phyloP scores from a whole-genome alignment of 2,329 filamentous ascomycete species.

The Ampelomyces quisqualis region DNA sequence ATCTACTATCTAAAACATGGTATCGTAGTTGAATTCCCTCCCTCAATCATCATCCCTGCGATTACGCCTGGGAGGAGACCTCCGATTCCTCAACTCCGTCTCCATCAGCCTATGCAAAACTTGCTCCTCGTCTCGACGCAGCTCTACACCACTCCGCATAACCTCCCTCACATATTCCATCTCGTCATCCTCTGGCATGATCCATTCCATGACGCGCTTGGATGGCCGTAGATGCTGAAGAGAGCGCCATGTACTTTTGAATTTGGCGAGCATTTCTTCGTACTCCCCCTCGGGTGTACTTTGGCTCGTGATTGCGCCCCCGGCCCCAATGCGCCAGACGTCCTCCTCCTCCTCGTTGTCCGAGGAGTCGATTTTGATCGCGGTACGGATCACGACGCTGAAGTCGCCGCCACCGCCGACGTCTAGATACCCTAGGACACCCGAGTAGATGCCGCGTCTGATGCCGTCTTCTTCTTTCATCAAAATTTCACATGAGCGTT shows the following conservation, averaged over 20 bases:
- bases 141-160: slow-evolving; percentile 17
- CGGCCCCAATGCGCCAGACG: slow-evolving; percentile 82
- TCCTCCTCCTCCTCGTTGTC: slow-evolving; percentile 44
- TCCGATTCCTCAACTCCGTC: slow-evolving; percentile 14
- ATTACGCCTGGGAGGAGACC: slow-evolving; percentile 3
- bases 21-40: slow-evolving; percentile 20
- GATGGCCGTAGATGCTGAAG: slow-evolving; percentile 26
- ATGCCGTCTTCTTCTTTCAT: slow-evolving; percentile 63
- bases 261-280: slow-evolving; percentile 73
- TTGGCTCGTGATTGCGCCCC: slow-evolving; percentile 83
- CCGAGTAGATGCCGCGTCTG: slow-evolving; percentile 77
- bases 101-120: slow-evolving; percentile 21
- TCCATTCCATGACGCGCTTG: slow-evolving; percentile 15
- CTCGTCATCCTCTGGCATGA: slow-evolving; percentile 21
- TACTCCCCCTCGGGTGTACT: slow-evolving; percentile 79
- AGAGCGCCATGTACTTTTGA: slow-evolving; percentile 36
- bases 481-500: slow-evolving; percentile 83
- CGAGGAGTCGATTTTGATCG: slow-evolving; percentile 56
- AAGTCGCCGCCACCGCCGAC: slow-evolving; percentile 83
- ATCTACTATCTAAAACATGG: slow-evolving; percentile 13
- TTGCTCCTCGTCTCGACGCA: slow-evolving; percentile 20
- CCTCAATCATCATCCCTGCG: slow-evolving; percentile 2
- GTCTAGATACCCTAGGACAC: slow-evolving; percentile 87
- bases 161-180: slow-evolving; percentile 21
- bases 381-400: slow-evolving; percentile 84